These are phyloP conservation scores for Lepiota venenata DNA, from an alignment of 768 basidiomycete species.

Conservation along the genomic window DNA sequence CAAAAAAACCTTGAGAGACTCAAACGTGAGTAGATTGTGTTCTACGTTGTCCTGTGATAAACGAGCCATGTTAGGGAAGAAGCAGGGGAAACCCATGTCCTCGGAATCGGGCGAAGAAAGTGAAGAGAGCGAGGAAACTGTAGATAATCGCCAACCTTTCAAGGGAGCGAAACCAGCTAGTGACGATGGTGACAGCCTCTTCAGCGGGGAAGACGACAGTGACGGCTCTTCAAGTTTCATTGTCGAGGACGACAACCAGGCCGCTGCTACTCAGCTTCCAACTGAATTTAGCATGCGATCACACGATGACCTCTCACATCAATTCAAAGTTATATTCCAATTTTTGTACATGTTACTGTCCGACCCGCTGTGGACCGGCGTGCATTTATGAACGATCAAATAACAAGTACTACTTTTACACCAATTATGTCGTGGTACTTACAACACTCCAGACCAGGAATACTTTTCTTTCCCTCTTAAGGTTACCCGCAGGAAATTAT, in stretches of 20 bases:
- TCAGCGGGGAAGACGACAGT: slow-evolving; percentile 34
- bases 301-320: slow-evolving; percentile 70
- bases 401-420: slow-evolving; percentile 40
- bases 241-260: slow-evolving; percentile 60
- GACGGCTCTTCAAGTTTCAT: slow-evolving; percentile 45
- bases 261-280: slow-evolving; percentile 48
- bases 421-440: background rate
- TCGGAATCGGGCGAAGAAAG: slow-evolving; percentile 18
- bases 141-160: slow-evolving; percentile 36
- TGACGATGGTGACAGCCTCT: slow-evolving; percentile 31
- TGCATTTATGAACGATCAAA: slow-evolving; percentile 48
- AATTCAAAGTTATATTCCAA: slow-evolving; percentile 88
- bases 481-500: slow-evolving; percentile 65
- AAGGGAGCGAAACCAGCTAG: slow-evolving; percentile 41
- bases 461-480: slow-evolving; percentile 75
- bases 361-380: slow-evolving; percentile 47
- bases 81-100: slow-evolving; percentile 13
- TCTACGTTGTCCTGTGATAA: background rate
- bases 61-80: slow-evolving; percentile 15
- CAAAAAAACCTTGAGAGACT: slow-evolving; percentile 64
- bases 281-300: slow-evolving; percentile 77
- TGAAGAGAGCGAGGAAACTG: slow-evolving; percentile 34
- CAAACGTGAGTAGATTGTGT: slow-evolving; percentile 44
- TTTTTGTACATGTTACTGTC: slow-evolving; percentile 83
- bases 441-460: slow-evolving; percentile 44